Percentiles rank a stretch among this genome's conserved stretches.
phyloP scores from a whole-genome alignment of 169 alveolate genomes.

The Perkinsus olseni region DNA sequence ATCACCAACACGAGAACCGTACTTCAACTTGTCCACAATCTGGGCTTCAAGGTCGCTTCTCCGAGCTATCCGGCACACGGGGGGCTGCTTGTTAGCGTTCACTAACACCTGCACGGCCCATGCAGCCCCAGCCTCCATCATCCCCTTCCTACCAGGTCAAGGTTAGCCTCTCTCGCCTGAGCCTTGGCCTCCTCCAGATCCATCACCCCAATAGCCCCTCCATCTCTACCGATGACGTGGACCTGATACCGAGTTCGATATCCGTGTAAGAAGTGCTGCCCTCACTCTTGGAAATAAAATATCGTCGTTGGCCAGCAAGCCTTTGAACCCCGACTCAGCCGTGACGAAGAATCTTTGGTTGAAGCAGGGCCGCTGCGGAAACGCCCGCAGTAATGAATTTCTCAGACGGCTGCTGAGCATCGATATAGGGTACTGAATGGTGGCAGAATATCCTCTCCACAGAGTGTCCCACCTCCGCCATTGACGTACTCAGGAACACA shows the following conservation, averaged over 20 bases:
- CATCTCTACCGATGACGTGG: neutral
- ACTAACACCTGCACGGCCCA: neutral
- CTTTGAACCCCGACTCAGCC: neutral
- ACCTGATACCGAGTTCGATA: neutral
- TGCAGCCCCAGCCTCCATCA: neutral
- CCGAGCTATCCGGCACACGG: neutral
- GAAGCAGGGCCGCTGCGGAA: neutral
- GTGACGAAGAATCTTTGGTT: neutral
- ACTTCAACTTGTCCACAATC: neutral
- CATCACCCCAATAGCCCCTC: neutral
- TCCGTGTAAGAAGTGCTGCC: neutral
- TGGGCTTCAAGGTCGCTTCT: neutral
- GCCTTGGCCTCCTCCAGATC: neutral
- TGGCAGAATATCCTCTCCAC: neutral
- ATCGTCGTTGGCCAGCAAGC: neutral
- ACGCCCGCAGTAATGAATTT: no score
- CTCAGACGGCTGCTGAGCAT: no score
- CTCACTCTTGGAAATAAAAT: neutral
- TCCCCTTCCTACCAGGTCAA: neutral
- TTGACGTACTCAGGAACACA: neutral
- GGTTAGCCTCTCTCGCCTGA: neutral
- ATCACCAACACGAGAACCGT: neutral
- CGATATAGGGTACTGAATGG: no score
- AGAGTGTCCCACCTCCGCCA: no score
- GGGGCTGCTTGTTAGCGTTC: neutral